Conservation (phyloP, 345 rosid genomes). For the Aquilaria yunnanensis region DNA sequence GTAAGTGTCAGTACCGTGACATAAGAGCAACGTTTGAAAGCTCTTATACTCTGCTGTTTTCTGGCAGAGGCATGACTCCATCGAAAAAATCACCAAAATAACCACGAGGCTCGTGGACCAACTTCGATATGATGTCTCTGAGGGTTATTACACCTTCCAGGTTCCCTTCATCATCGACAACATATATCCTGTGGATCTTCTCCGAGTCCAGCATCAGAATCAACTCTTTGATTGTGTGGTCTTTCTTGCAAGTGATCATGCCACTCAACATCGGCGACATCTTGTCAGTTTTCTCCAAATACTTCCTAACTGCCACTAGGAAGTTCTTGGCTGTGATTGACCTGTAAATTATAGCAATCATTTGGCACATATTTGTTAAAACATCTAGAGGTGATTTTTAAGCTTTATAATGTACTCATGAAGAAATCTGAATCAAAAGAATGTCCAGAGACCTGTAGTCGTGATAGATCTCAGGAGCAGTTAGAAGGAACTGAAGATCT, state of each 20-base stretch:
- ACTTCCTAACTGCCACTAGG: conserved; percentile 49
- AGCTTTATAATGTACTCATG: no score
- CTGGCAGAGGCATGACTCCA: conserved; percentile 70
- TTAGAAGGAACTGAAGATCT: conserved; percentile 80
- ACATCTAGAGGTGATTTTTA: not conserved
- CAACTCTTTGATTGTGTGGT: conserved; percentile 56
- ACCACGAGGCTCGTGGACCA: conserved; percentile 84
- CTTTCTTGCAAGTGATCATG: conserved; percentile 61
- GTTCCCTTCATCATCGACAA: conserved; percentile 67
- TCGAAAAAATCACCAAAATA: conserved; percentile 94
- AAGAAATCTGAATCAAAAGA: not conserved
- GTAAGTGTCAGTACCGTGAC: not conserved
- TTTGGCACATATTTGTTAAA: not conserved
- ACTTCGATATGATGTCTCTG: conserved; percentile 75
- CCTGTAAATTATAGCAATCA: conserved; percentile 20
- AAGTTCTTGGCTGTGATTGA: conserved; percentile 80
- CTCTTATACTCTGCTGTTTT: conserved; percentile 52
- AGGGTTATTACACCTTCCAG: conserved; percentile 84
- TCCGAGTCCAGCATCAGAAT: conserved; percentile 54
- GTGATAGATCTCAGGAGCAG: conserved; percentile 83
- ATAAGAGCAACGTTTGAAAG: not conserved
- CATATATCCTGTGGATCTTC: conserved; percentile 69
- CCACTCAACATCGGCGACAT: conserved; percentile 46
- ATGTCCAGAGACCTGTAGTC: conserved; percentile 51
- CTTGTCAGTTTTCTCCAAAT: conserved; percentile 47